These are phyloP conservation scores for Albatrellus sp. DNA, from an alignment of 1,284 basidiomycete genomes.

Conservation along the genomic window DNA sequence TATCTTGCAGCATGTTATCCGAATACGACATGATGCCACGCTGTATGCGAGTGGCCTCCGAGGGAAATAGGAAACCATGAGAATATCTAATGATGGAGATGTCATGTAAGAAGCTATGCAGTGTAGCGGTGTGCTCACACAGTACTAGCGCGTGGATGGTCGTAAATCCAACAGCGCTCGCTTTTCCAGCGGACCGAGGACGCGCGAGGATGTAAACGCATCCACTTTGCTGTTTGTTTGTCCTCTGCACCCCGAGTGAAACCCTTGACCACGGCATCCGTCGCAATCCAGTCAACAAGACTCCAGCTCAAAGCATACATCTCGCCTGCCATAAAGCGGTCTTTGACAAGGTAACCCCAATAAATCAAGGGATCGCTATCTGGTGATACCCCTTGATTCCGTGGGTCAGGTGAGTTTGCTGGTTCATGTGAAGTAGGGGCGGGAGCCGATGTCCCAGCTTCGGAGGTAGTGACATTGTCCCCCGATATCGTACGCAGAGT, in stretches of 20 bases:
- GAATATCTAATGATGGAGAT: conserved; percentile 49
- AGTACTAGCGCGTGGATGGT: conserved; percentile 88
- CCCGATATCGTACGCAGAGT: too few relatives aligned
- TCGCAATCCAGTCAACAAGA: conserved; percentile 82
- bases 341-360: conserved; percentile 94
- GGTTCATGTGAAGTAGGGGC: too few relatives aligned
- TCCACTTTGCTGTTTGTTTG: conserved; percentile 93
- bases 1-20: conserved; percentile 11
- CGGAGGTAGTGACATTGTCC: not conserved
- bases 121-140: conserved; percentile 41
- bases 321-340: conserved; percentile 94
- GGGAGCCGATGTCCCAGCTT: not conserved
- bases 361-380: conserved; percentile 66
- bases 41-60: conserved; percentile 67
- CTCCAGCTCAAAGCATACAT: conserved; percentile 86
- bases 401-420: not conserved
- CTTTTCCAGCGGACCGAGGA: conserved; percentile 78
- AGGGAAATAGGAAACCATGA: conserved; percentile 95
- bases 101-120: not conserved
- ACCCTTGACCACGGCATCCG: conserved; percentile 54
- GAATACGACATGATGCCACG: conserved; percentile 21
- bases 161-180: conserved; percentile 96
- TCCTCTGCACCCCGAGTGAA: conserved; percentile 84
- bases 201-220: conserved; percentile 77
- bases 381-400: conserved; percentile 1